Percentiles rank a stretch among this genome's conserved stretches.
These are phyloP conservation scores for Globisporangium solare DNA, from an alignment of 352 stramenopile genomes.

Conservation along the genomic window DNA sequence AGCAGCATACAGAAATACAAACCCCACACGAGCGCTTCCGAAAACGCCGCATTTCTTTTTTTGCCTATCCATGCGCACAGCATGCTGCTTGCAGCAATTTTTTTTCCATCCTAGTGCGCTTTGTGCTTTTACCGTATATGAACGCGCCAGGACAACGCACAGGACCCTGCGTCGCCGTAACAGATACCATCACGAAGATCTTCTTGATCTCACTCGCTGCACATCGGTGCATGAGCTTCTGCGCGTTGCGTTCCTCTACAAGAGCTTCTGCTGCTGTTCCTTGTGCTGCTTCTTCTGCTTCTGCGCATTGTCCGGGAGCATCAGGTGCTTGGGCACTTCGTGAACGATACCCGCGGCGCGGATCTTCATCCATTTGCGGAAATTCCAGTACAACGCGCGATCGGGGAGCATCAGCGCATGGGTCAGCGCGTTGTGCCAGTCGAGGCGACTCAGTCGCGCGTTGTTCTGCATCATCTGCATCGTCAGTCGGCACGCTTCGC, in stretches of 20 bases:
- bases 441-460: constrained; percentile 60
- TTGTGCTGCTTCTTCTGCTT: constrained; percentile 22
- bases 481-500: constrained; percentile 59
- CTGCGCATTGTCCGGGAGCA: constrained; percentile 32
- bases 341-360: constrained; percentile 48
- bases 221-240: not conserved
- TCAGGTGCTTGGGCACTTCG: constrained; percentile 55
- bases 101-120: too few relatives aligned
- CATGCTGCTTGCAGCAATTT: too few relatives aligned
- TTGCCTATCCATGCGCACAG: too few relatives aligned
- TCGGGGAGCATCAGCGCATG: constrained; percentile 58
- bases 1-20: too few relatives aligned
- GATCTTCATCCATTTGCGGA: constrained; percentile 84
- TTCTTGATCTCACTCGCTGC: not conserved
- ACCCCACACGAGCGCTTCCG: too few relatives aligned
- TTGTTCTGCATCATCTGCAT: constrained; percentile 88
- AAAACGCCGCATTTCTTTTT: too few relatives aligned
- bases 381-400: constrained; percentile 79
- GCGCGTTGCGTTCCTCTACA: not conserved
- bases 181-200: too few relatives aligned
- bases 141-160: too few relatives aligned
- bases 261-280: constrained; percentile 3
- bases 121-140: too few relatives aligned
- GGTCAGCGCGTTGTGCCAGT: constrained; percentile 74
- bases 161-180: too few relatives aligned